These are phyloP conservation scores for Lactarius quietus DNA, from an alignment of 768 basidiomycete genomes.

Conservation along the genomic window DNA sequence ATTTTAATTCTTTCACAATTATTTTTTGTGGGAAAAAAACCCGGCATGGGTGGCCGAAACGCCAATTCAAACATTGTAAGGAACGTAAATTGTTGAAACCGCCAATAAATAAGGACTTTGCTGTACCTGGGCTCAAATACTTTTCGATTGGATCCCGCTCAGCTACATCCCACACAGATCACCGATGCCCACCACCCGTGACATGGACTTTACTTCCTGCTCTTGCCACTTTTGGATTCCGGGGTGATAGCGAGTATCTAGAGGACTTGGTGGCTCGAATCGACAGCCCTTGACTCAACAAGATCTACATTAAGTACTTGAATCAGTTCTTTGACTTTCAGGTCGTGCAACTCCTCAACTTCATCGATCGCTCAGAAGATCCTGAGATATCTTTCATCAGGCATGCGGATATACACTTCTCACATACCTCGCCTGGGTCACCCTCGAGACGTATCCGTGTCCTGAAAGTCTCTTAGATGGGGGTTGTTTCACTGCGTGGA, in stretches of 20 bases:
- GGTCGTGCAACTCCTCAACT: background rate
- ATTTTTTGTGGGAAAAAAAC: no score
- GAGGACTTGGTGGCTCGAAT: slow-evolving; percentile 7
- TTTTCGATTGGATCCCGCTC: background rate
- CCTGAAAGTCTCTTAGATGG: background rate
- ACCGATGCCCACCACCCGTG: background rate
- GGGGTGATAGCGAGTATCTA: slow-evolving; percentile 3
- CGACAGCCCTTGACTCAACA: background rate
- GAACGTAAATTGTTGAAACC: no score
- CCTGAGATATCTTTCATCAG: background rate
- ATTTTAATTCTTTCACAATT: no score
- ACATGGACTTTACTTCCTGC: background rate
- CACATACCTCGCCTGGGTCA: background rate
- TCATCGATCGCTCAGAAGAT: background rate
- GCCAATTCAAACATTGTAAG: no score
- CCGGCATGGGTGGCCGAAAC: no score
- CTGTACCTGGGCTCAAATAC: background rate
- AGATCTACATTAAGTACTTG: background rate
- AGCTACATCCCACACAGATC: background rate
- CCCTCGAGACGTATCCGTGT: background rate
- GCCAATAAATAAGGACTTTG: no score
- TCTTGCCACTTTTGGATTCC: background rate
- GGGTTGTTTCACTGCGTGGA: no score
- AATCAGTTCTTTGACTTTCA: background rate
- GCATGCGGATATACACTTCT: background rate